Conservation (phyloP, 2,329 filamentous ascomycete genomes). For the Ascomycota sp. region DNA sequence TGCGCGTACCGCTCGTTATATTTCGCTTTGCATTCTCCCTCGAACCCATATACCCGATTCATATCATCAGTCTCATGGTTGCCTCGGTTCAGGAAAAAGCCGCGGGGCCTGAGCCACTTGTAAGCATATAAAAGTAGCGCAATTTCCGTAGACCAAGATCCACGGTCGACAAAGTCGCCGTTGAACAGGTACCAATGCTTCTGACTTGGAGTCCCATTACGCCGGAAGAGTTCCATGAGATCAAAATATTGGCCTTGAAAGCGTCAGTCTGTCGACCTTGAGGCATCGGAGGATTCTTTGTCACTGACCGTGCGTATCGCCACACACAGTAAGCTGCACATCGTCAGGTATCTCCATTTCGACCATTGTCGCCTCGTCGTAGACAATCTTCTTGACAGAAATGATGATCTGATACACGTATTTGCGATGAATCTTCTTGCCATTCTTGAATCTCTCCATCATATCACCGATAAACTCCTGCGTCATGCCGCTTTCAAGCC, state of each 20-base stretch:
- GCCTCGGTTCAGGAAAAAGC: constrained; percentile 88
- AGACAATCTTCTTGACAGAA: constrained; percentile 73
- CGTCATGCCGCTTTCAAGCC: constrained; percentile 68
- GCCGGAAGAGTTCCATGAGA: constrained; percentile 82
- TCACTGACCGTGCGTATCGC: constrained; percentile 72
- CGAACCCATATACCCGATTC: constrained; percentile 96
- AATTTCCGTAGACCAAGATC: constrained; percentile 96
- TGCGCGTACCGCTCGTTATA: constrained; percentile 56
- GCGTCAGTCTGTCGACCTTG: constrained; percentile 1
- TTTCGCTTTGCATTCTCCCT: constrained; percentile 95
- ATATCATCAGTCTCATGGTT: constrained; percentile 99
- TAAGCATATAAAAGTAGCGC: constrained; percentile 84
- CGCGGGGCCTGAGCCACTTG: constrained; percentile 79
- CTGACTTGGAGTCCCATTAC: constrained; percentile 68
- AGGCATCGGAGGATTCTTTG: neutral
- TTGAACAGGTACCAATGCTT: constrained; percentile 95
- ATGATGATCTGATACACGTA: constrained; percentile 95
- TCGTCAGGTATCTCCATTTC: constrained; percentile 67
- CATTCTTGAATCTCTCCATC: constrained; percentile 85
- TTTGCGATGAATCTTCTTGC: constrained; percentile 89
- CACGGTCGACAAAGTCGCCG: constrained; percentile 93
- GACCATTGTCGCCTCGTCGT: constrained; percentile 91
- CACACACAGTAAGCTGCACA: constrained; percentile 75
- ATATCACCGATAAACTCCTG: constrained; percentile 95
- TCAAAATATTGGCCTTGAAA: constrained; percentile 85